Evolutionary conservation across 352 stramenopile species (phyloP).

Genomic region (Blastocystis sp.): DNA sequence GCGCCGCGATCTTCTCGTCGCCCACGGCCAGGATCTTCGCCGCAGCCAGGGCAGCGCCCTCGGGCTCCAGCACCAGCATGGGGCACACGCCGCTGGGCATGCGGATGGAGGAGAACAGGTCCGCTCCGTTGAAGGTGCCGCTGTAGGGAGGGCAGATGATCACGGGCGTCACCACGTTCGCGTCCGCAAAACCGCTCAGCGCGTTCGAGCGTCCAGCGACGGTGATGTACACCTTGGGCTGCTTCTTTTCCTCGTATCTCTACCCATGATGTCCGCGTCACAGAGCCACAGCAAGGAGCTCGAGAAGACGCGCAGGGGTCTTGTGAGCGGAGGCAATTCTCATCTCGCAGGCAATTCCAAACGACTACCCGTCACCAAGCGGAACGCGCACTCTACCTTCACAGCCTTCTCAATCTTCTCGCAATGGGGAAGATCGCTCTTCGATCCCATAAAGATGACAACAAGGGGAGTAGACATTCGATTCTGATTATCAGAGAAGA

Average conservation of each 20-base stretch:
- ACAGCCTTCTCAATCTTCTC: conserved; percentile 69
- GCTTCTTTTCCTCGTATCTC: conserved; percentile 62
- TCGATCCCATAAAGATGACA: conserved; percentile 69
- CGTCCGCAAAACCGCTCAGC: conserved; percentile 65
- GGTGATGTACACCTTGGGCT: conserved; percentile 69
- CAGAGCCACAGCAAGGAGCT: conserved; percentile 27
- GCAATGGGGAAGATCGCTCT: conserved; percentile 58
- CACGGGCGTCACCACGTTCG: conserved; percentile 51
- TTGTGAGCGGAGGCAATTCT: conserved; percentile 68
- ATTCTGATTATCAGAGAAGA: not conserved
- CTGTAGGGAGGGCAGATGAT: conserved; percentile 69
- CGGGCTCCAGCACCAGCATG: conserved; percentile 66
- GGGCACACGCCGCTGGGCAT: conserved; percentile 67
- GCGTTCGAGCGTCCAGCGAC: conserved; percentile 69
- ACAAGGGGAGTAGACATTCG: conserved; percentile 67
- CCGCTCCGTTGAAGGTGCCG: conserved; percentile 51
- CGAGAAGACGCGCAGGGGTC: conserved; percentile 58
- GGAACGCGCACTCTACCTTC: not conserved
- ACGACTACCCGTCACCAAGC: conserved; percentile 15
- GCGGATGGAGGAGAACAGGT: conserved; percentile 66
- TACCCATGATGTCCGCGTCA: not conserved
- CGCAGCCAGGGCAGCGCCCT: conserved; percentile 49
- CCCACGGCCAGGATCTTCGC: conserved; percentile 66
- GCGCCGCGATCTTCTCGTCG: conserved; percentile 11
- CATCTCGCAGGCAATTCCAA: conserved; percentile 67